These are phyloP conservation scores for Cutaneotrichosporon dermatis DNA, from an alignment of 1,284 basidiomycete genomes.

Conservation along the genomic window DNA sequence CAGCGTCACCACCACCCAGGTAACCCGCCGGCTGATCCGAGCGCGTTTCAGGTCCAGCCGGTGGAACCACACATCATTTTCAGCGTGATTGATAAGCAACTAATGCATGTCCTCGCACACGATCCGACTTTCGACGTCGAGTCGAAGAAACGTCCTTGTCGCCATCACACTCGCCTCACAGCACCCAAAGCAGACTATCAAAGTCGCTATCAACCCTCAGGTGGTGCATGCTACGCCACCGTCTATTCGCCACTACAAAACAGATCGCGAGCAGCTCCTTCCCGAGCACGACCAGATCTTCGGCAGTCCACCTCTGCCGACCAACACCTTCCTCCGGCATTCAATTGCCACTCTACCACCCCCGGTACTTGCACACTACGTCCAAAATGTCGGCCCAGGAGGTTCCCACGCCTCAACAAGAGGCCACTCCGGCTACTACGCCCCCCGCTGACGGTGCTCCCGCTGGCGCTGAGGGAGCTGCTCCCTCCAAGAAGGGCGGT, in stretches of 20 bases:
- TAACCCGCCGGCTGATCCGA: not conserved
- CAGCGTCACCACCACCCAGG: not conserved
- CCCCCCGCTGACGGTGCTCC: constrained; percentile 11
- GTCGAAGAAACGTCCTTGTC: constrained; percentile 1
- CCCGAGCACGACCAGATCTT: not conserved
- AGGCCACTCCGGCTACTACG: constrained; percentile 24
- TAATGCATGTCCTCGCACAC: no score
- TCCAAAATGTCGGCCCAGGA: constrained; percentile 29
- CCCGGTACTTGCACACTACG: constrained; percentile 9
- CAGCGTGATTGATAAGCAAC: not conserved
- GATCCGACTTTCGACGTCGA: not conserved
- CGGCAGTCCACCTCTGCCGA: constrained; percentile 1
- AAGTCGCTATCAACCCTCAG: not conserved
- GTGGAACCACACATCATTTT: constrained; percentile 1
- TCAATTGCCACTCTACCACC: not conserved
- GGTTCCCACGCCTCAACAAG: constrained; percentile 27
- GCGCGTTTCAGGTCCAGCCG: not conserved
- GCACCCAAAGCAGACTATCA: not conserved
- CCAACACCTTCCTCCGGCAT: not conserved
- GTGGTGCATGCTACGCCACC: constrained; percentile 21
- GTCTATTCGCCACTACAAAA: constrained; percentile 12
- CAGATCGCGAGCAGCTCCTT: constrained; percentile 10
- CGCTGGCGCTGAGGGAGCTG: constrained; percentile 12
- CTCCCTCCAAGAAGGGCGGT: constrained; percentile 40
- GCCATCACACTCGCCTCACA: constrained; percentile 1